These are phyloP conservation scores for Xylariaceae sp. DNA, from an alignment of 2,329 filamentous ascomycete genomes.

Conservation along the genomic window DNA sequence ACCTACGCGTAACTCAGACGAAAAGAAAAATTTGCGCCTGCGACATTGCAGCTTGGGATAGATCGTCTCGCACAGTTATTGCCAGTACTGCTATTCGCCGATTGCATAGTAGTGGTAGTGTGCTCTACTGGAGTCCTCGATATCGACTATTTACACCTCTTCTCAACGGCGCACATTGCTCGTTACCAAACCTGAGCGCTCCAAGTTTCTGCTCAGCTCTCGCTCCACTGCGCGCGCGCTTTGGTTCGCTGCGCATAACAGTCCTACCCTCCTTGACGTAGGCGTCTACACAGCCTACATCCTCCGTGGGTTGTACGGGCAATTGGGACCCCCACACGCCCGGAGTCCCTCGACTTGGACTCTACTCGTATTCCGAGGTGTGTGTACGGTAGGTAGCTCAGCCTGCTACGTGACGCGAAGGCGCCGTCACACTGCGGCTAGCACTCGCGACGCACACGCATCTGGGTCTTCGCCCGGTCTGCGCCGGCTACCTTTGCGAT, in stretches of 20 bases:
- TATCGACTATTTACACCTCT: no score
- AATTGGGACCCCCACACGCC: slow-evolving; percentile 3
- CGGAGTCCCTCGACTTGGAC: slow-evolving; percentile 6
- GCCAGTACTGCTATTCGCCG: no score
- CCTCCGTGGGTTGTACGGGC: background rate
- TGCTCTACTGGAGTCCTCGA: no score
- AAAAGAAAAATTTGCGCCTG: no score
- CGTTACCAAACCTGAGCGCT: background rate
- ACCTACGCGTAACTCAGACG: no score
- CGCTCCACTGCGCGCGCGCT: background rate
- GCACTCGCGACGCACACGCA: background rate
- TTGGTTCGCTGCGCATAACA: background rate
- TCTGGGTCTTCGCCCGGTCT: background rate
- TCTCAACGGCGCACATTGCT: background rate
- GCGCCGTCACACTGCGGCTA: slow-evolving; percentile 1
- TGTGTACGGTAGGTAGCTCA: background rate
- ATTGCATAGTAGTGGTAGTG: background rate
- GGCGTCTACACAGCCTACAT: background rate
- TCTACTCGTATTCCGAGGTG: background rate
- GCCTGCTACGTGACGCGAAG: slow-evolving; percentile 8
- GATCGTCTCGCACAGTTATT: no score
- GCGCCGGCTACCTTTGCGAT: slow-evolving; percentile 17
- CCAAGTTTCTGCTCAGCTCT: background rate
- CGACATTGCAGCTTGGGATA: background rate
- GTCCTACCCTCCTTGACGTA: background rate